A percentile compares a stretch with the other conserved stretches of the same genome.
These are phyloP conservation scores for Phyllosticta paracitricarpa DNA, from an alignment of 2,329 filamentous ascomycete species.

Conservation along the genomic window DNA sequence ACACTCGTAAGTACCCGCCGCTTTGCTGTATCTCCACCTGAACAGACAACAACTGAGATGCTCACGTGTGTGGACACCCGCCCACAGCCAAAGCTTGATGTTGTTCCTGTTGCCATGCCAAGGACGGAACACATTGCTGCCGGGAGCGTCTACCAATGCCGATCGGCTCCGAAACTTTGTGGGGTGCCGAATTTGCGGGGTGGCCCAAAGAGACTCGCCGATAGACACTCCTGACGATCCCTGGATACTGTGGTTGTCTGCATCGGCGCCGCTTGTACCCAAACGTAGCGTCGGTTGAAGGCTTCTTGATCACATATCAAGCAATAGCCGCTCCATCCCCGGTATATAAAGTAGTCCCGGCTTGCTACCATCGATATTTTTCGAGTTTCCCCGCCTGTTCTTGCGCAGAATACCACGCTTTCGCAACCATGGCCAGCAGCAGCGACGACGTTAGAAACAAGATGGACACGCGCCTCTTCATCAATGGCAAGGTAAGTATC, in stretches of 20 bases:
- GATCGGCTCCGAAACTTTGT: not conserved
- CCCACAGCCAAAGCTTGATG: not conserved
- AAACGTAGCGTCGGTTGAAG: not conserved
- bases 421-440: not conserved
- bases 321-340: not conserved
- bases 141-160: not conserved
- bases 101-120: not conserved
- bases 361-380: not conserved
- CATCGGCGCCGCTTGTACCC: not conserved
- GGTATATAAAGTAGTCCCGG: not conserved
- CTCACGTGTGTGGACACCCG: not conserved
- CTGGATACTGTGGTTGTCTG: not conserved
- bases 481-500: constrained; percentile 1
- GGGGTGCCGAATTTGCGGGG: not conserved
- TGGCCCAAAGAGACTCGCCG: not conserved
- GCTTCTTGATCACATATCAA: not conserved
- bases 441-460: not conserved
- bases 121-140: not conserved
- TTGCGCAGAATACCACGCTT: not conserved
- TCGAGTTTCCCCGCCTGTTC: not conserved
- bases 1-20: no score
- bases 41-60: not conserved
- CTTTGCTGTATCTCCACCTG: no score
- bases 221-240: not conserved
- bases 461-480: constrained; percentile 8